Base-by-base conservation (phyloP, 768 basidiomycete species). In the Calvatia gigantea region DNA sequence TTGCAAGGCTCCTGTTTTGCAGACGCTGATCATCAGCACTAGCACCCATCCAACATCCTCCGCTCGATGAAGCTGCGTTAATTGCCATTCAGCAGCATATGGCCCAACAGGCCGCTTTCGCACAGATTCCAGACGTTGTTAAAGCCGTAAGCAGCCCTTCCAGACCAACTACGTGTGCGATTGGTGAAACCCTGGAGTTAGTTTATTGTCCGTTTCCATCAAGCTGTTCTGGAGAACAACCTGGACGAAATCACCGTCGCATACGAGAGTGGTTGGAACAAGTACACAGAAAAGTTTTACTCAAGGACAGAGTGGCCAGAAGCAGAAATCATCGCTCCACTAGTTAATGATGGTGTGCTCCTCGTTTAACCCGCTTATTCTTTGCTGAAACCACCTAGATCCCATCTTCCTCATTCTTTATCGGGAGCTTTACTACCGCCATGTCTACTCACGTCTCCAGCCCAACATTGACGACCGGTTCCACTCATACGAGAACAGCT, bases 381-480 rank as follows among this genome's bases (percentile, higher is more conserved):
- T 43, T 60, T 41, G 44, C 42, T n/a, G 21, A 43, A 27, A 17
- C 35, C 8, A 21, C 33, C 51, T 39, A 91, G 91, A 98, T 71
- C 91, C 90, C 53, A 89, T 98, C 51, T 99, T 99, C 78, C 80
- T 98, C 38, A 94, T 96, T 54, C 84, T 99, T 14, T 98, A 99
- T 72, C 89, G 95, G 61, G 95, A 98, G 69, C 82, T 97, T 9
- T 94, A 94, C 71, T 95, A 91, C 70, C 87, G 92, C 49, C 95
- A 97, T 66, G 92, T 98, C 23, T 97, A 98, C 75, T 97, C 95
- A 1, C 88, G 93, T 38, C 80, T 99, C 41, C 87, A 90, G 67
- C 95, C 96, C 61, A 90, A 97, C 71, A 84, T 98, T 63, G 96
- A 98, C 68, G 96, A 98, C 70, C 89, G 96, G 41, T 96, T 98